Conservation (phyloP, 352 stramenopile genomes). For the Phytophthora fragariae region DNA sequence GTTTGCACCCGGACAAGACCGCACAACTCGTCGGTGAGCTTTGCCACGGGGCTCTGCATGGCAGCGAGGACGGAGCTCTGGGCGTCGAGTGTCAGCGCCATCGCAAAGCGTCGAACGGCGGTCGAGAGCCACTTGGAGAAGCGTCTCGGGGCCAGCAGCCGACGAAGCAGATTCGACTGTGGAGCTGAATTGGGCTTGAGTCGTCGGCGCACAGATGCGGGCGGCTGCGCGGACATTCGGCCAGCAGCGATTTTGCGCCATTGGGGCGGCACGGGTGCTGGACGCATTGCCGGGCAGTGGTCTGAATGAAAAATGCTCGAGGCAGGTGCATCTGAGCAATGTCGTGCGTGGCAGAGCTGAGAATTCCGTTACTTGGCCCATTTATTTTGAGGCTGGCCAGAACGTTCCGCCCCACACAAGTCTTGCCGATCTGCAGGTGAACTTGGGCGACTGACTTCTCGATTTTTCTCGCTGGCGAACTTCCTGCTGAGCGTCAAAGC, state of each 20-base stretch:
- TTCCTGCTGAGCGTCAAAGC: too few relatives aligned
- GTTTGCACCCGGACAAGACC: slow-evolving; percentile 11
- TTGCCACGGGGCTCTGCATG: slow-evolving; percentile 8
- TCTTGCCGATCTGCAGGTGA: too few relatives aligned
- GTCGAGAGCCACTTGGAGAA: slow-evolving; percentile 28
- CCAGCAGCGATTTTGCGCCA: slow-evolving; percentile 1
- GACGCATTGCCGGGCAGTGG: slow-evolving; percentile 22
- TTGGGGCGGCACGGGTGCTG: slow-evolving; percentile 13
- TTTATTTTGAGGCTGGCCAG: slow-evolving; percentile 19
- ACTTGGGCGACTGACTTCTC: too few relatives aligned
- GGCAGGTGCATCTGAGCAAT: slow-evolving; percentile 1
- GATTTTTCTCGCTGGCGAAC: too few relatives aligned
- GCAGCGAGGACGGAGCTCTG: slow-evolving; percentile 1
- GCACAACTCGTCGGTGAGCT: slow-evolving; percentile 1
- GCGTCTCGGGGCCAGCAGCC: slow-evolving; percentile 4
- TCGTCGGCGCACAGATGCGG: slow-evolving; percentile 10
- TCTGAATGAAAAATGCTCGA: slow-evolving; percentile 30
- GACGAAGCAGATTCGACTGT: slow-evolving; percentile 19
- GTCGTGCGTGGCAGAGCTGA: slow-evolving; percentile 3
- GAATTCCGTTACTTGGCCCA: slow-evolving; percentile 25
- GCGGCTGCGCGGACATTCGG: slow-evolving; percentile 8
- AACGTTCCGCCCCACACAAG: slow-evolving; percentile 5
- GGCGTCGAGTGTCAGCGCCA: slow-evolving; percentile 9
- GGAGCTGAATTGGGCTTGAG: slow-evolving; percentile 14
- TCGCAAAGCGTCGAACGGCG: slow-evolving; percentile 1